A percentile compares a stretch with the other conserved stretches of the same genome.
Evolutionary conservation across 2,329 filamentous ascomycete genomes (phyloP).

Genomic region (Ceratocystis lukuohia): DNA sequence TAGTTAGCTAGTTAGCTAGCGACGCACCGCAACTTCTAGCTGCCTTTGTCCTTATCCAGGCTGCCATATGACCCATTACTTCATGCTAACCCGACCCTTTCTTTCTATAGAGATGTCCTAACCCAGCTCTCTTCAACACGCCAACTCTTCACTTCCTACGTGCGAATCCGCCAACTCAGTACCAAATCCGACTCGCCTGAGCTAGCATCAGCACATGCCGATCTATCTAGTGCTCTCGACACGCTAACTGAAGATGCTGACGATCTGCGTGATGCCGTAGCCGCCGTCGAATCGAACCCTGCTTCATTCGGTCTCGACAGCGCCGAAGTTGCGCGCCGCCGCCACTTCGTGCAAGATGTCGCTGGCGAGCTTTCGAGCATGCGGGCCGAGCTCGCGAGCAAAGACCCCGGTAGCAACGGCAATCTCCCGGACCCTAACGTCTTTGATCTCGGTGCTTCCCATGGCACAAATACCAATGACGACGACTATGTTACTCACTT

Average conservation of each 20-base stretch:
- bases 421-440: conserved; percentile 39
- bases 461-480: conserved; percentile 26
- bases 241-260: conserved; percentile 69
- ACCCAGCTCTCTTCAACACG: conserved; percentile 66
- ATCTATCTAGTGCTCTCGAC: conserved; percentile 52
- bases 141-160: conserved; percentile 83
- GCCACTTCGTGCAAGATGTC: conserved; percentile 78
- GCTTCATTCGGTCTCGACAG: conserved; percentile 74
- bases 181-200: conserved; percentile 63
- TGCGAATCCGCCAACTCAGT: conserved; percentile 82
- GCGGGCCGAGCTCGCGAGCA: conserved; percentile 53
- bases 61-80: not conserved
- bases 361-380: conserved; percentile 80
- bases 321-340: conserved; percentile 66
- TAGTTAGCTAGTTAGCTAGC: not conserved
- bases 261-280: conserved; percentile 77
- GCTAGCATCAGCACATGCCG: conserved; percentile 61
- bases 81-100: conserved; percentile 15
- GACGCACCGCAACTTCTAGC: not conserved
- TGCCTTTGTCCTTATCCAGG: not conserved
- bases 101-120: conserved; percentile 61
- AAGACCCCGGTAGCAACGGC: conserved; percentile 25
- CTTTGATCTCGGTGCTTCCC: conserved; percentile 39
- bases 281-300: conserved; percentile 76
- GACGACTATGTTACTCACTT: conserved; percentile 63